A percentile compares a stretch with the other conserved stretches of the same genome.
Evolutionary conservation across 1,139 yeast genomes (phyloP).

Genomic region (Yueomyces sp.): DNA sequence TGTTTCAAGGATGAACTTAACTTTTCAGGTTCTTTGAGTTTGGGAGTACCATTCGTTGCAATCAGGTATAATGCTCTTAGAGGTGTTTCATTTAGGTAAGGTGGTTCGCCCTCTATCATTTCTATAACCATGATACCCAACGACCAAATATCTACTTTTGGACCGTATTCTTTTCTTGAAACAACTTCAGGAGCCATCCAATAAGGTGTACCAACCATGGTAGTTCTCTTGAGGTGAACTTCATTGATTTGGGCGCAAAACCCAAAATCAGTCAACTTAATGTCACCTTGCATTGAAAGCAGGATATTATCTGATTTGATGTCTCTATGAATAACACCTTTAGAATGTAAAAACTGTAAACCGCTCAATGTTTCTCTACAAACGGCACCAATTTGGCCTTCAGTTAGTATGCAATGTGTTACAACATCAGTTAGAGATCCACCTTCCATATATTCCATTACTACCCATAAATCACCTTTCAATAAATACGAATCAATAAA

Average conservation of each 20-base stretch:
- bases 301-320: conserved; percentile 90
- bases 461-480: conserved; percentile 77
- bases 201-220: conserved; percentile 99
- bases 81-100: conserved; percentile 91
- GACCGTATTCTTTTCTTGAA: conserved; percentile 86
- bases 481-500: conserved; percentile 75
- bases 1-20: conserved; percentile 52
- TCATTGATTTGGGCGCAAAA: conserved; percentile 94
- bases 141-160: conserved; percentile 96
- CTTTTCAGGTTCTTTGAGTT: conserved; percentile 77
- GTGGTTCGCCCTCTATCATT: conserved; percentile 99
- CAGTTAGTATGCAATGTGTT: conserved; percentile 89
- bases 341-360: conserved; percentile 72
- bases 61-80: conserved; percentile 77
- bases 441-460: conserved; percentile 98
- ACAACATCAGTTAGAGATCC: conserved; percentile 94
- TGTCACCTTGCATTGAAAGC: conserved; percentile 71
- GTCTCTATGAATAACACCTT: conserved; percentile 93
- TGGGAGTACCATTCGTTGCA: conserved; percentile 93
- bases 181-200: conserved; percentile 99
- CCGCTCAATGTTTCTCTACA: conserved; percentile 86
- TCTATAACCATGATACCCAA: conserved; percentile 95
- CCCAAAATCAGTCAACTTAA: conserved; percentile 73
- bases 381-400: conserved; percentile 95
- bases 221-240: conserved; percentile 71